phyloP scores from a whole-genome alignment of 2,329 filamentous ascomycete genomes.

The Exophiala calicioides region DNA sequence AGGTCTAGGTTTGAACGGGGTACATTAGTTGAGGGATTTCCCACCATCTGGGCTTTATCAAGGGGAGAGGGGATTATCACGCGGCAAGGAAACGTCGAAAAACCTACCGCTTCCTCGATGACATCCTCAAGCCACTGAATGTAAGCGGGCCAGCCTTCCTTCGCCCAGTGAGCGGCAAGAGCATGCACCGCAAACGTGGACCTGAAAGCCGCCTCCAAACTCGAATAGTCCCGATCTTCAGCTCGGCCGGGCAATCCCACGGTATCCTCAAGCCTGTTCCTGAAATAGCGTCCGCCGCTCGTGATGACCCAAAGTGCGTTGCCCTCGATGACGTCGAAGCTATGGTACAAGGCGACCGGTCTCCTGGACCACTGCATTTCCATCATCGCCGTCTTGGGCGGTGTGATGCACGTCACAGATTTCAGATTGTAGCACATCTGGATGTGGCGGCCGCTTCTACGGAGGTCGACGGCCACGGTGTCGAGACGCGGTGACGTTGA shows the following conservation, averaged over 20 bases:
- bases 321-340: slow-evolving; percentile 41
- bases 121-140: slow-evolving; percentile 28
- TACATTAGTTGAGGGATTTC: too few relatives aligned
- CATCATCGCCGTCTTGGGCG: neutral
- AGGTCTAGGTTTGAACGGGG: too few relatives aligned
- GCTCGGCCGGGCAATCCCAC: slow-evolving; percentile 35
- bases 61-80: too few relatives aligned
- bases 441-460: slow-evolving; percentile 40
- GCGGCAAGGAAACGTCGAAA: slow-evolving; percentile 1
- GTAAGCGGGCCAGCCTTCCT: slow-evolving; percentile 47
- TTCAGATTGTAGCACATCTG: slow-evolving; percentile 46
- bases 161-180: slow-evolving; percentile 44
- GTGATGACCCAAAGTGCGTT: slow-evolving; percentile 46
- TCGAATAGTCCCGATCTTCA: slow-evolving; percentile 39
- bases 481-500: slow-evolving; percentile 42
- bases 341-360: slow-evolving; percentile 41
- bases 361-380: slow-evolving; percentile 29
- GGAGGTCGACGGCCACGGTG: slow-evolving; percentile 36
- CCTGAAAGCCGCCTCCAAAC: slow-evolving; percentile 37
- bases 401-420: slow-evolving; percentile 25
- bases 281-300: slow-evolving; percentile 37
- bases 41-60: too few relatives aligned
- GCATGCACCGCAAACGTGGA: slow-evolving; percentile 42
- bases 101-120: neutral
- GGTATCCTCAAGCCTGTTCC: slow-evolving; percentile 36